Percentiles rank a stretch among this genome's conserved stretches.
phyloP scores from a whole-genome alignment of 2,329 filamentous ascomycete species.

The Elsinoe batatas region DNA sequence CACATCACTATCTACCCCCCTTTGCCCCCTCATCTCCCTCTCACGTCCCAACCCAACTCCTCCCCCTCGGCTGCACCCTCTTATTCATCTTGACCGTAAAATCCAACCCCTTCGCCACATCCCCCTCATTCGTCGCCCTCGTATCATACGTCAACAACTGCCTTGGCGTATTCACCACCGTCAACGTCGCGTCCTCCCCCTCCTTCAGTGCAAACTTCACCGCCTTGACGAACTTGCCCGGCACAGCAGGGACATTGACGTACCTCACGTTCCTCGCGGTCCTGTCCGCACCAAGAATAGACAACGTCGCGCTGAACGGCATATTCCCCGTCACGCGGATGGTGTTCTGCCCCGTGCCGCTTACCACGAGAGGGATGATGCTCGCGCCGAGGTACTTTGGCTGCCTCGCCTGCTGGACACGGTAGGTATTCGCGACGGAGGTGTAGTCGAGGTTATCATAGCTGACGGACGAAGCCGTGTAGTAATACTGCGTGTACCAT shows the following conservation, averaged over 20 bases:
- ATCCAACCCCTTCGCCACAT: slow-evolving; percentile 5
- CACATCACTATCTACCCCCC: background rate
- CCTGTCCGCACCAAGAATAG: slow-evolving; percentile 28
- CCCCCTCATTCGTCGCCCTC: slow-evolving; percentile 16
- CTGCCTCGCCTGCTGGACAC: slow-evolving; percentile 33
- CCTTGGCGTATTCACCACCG: slow-evolving; percentile 41
- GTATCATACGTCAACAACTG: slow-evolving; percentile 37
- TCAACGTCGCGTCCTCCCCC: slow-evolving; percentile 37
- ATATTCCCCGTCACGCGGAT: slow-evolving; percentile 27
- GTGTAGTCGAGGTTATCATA: slow-evolving; percentile 35
- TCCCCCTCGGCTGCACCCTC: background rate
- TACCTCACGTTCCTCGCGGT: slow-evolving; percentile 2
- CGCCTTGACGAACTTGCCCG: background rate
- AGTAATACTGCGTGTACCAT: slow-evolving; percentile 32
- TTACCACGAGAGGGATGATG: slow-evolving; percentile 34
- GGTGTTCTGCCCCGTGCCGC: slow-evolving; percentile 11
- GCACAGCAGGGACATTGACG: background rate
- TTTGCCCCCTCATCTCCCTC: background rate
- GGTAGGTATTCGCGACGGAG: slow-evolving; percentile 30
- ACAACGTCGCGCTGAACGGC: slow-evolving; percentile 35
- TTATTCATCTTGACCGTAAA: background rate
- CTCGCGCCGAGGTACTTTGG: slow-evolving; percentile 44
- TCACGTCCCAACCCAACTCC: background rate
- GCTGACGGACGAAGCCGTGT: slow-evolving; percentile 29
- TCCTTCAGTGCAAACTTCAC: slow-evolving; percentile 23